Conservation (phyloP, 2,329 filamentous ascomycete species). For the Alternaria atra region DNA sequence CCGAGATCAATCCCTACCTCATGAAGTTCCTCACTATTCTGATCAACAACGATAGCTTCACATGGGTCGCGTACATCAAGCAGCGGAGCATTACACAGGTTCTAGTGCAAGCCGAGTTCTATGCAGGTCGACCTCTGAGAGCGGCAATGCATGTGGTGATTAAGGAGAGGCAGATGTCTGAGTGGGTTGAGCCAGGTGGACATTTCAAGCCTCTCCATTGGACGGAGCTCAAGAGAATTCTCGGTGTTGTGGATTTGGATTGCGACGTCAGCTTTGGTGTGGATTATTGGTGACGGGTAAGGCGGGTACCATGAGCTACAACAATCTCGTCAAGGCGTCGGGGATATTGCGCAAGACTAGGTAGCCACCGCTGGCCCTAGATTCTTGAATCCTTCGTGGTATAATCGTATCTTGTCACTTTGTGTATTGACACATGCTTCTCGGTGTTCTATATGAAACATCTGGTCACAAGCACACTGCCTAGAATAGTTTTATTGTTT, state of each 20-base stretch:
- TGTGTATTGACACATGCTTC: background rate
- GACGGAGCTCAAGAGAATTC: background rate
- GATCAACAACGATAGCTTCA: background rate
- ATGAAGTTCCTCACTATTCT: background rate
- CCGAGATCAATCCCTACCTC: too few species aligned
- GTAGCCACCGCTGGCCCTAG: background rate
- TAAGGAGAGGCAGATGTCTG: background rate
- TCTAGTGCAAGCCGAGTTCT: background rate
- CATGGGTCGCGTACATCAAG: conserved; percentile 4
- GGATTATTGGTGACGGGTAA: background rate
- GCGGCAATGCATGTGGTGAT: background rate
- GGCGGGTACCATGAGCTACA: background rate
- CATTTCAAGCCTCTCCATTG: background rate
- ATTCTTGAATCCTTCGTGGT: background rate
- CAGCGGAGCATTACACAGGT: conserved; percentile 10
- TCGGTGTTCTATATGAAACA: too few species aligned
- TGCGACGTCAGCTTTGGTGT: background rate
- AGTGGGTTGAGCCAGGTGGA: background rate
- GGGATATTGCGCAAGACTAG: background rate
- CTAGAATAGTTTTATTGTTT: too few species aligned
- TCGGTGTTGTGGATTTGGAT: background rate
- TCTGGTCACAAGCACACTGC: too few species aligned
- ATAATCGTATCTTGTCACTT: background rate
- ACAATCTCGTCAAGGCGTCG: background rate
- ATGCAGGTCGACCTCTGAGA: background rate